These are phyloP conservation scores for Epichloe hybrida DNA, from an alignment of 2,329 filamentous ascomycete species.

Conservation along the genomic window DNA sequence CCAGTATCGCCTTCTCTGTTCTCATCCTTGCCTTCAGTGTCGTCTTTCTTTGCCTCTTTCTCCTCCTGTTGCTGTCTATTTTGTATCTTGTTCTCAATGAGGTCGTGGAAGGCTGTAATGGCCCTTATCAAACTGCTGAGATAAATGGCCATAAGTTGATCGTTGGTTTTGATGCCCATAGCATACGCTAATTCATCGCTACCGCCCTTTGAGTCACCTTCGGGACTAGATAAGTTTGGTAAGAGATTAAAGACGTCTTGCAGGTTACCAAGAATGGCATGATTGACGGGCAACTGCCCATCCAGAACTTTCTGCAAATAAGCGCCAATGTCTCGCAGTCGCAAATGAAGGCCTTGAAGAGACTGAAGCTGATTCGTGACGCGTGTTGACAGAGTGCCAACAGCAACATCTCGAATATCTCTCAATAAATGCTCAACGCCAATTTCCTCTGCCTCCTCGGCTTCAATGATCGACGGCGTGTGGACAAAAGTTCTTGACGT, in stretches of 20 bases:
- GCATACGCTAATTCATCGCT: conserved; percentile 85
- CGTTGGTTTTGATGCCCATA: conserved; percentile 98
- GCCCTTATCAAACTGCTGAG: conserved; percentile 91
- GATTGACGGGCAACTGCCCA: conserved; percentile 85
- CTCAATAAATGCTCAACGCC: conserved; percentile 94
- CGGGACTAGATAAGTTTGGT: conserved; percentile 82
- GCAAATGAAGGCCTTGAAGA: conserved; percentile 85
- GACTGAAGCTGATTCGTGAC: conserved; percentile 97
- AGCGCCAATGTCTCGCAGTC: conserved; percentile 84
- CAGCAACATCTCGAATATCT: conserved; percentile 95
- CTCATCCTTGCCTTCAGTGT: conserved; percentile 44
- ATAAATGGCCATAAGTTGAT: conserved; percentile 98
- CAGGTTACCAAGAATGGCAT: conserved; percentile 93
- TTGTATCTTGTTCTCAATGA: conserved; percentile 99
- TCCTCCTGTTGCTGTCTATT: conserved; percentile 96
- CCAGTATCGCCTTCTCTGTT: conserved; percentile 37
- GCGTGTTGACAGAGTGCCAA: conserved; percentile 88
- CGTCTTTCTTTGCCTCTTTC: conserved; percentile 75
- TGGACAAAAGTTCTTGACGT: conserved; percentile 97
- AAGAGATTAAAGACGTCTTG: conserved; percentile 98
- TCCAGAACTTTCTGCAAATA: conserved; percentile 96
- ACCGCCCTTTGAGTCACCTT: conserved; percentile 47
- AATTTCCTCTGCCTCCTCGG: conserved; percentile 97
- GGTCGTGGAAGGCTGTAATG: conserved; percentile 96
- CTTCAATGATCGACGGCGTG: conserved; percentile 95